These are phyloP conservation scores for Termitomyces bulborhizus DNA, from an alignment of 768 basidiomycete genomes.

Conservation along the genomic window DNA sequence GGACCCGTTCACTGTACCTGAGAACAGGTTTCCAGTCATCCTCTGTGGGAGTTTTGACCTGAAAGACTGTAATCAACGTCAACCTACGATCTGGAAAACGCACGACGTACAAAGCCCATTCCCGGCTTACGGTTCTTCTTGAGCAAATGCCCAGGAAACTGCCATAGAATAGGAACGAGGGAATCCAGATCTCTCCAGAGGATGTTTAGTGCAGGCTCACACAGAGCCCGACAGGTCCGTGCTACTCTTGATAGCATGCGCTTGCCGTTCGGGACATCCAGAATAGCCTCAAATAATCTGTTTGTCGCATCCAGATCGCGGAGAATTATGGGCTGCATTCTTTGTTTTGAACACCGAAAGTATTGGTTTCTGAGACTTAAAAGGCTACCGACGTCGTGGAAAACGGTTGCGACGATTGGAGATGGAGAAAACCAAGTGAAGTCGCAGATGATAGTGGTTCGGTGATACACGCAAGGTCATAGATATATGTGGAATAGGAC, in stretches of 20 bases:
- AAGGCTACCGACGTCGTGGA: slow-evolving; percentile 20
- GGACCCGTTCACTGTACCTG: slow-evolving; percentile 62
- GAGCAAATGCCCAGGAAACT: slow-evolving; percentile 64
- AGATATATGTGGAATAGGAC: slow-evolving; percentile 18
- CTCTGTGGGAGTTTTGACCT: slow-evolving; percentile 57
- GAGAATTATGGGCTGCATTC: slow-evolving; percentile 48
- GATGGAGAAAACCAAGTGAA: slow-evolving; percentile 14
- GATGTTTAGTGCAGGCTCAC: slow-evolving; percentile 62
- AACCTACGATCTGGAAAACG: background rate
- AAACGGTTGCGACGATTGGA: slow-evolving; percentile 26
- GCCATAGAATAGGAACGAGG: slow-evolving; percentile 60
- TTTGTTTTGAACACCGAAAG: slow-evolving; percentile 35
- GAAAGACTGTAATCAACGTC: background rate
- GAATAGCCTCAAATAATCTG: slow-evolving; percentile 41
- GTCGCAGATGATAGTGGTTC: slow-evolving; percentile 24
- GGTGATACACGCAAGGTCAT: slow-evolving; percentile 33
- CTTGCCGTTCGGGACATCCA: slow-evolving; percentile 55
- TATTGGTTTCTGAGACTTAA: slow-evolving; percentile 23
- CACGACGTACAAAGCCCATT: slow-evolving; percentile 61
- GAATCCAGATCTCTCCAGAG: slow-evolving; percentile 80
- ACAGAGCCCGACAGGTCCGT: slow-evolving; percentile 69
- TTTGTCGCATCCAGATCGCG: slow-evolving; percentile 55
- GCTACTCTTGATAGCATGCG: slow-evolving; percentile 66
- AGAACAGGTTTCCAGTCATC: slow-evolving; percentile 67
- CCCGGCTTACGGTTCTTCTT: slow-evolving; percentile 70